Base-by-base conservation (phyloP, 2,329 filamentous ascomycete genomes). In the Fusarium torreyae region DNA sequence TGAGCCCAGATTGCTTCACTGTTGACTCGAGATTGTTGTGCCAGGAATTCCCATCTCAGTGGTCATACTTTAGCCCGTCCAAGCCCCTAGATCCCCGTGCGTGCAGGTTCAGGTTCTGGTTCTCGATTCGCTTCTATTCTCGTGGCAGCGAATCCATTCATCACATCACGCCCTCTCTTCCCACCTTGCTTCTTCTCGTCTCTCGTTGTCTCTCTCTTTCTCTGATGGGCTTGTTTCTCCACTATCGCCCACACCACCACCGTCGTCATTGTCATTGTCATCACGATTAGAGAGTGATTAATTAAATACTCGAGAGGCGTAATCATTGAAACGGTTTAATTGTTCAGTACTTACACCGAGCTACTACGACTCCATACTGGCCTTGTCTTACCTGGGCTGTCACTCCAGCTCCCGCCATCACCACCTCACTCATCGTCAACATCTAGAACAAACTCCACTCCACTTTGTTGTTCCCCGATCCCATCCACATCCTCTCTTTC, bases 371-470 rank as follows among this genome's bases (percentile, higher is more conserved):
- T n/a, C 20, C 26, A 3, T 24, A 26, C 34, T 60, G 28, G 39
- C 50, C 46, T 66, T 66, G 61, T 59, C 61, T 57, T 51, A 66
- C 50, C 28, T 45, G 24, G 46, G 60, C 57, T 70, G 67, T 55
- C 68, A 65, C 52, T 57, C 53, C 63, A 45, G 55, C 49, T 66
- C 63, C 62, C 40, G 42, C 51, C 58, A 66, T 58, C 57, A 60
- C 62, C 39, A 66, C 54, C 51, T 69, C 68, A 66, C 48, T 40
- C 49, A 31, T 69, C 51, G 60, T 67, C 40, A 71, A 62, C 66
- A 51, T 61, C 64, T 66, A 52, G 61, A 70, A 68, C 63, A 51
- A 69, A 68, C 61, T 70, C 66, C 67, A 66, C 69, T 68, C 57
- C 51, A 68, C 52, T 66, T 42, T 69, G 48, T 66, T 51, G 62